Evolutionary conservation across 108 stramenopile species (phyloP).

Genomic region (Discostella pseudostelligera): DNA sequence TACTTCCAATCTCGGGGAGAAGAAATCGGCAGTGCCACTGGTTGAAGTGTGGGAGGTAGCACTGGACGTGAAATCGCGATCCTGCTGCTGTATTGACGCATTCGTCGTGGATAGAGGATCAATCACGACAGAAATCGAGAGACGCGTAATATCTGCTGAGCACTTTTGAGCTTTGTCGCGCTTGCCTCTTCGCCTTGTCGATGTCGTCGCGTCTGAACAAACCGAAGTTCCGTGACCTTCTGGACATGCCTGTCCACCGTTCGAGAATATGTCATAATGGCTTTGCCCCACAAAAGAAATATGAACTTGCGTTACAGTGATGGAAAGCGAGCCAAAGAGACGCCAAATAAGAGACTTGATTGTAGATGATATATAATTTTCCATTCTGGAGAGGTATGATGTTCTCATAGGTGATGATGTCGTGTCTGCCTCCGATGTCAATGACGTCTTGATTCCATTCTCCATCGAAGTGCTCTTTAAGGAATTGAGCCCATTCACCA

Average conservation of each 20-base stretch:
- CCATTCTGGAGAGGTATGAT: conserved; percentile 24
- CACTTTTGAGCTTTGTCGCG: conserved; percentile 48
- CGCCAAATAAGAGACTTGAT: conserved; percentile 39
- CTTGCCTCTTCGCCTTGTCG: conserved; percentile 58
- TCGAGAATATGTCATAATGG: conserved; percentile 38
- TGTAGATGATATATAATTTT: conserved; percentile 34
- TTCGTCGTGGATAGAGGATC: background rate
- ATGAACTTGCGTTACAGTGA: conserved; percentile 32
- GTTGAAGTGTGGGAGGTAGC: conserved; percentile 14
- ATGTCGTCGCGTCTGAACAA: conserved; percentile 17
- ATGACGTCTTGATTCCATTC: conserved; percentile 7
- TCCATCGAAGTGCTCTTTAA: conserved; percentile 15
- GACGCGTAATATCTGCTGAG: background rate
- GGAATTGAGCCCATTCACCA: conserved; percentile 23
- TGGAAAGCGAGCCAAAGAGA: conserved; percentile 32
- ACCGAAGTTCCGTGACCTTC: background rate
- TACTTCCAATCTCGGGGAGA: conserved; percentile 22
- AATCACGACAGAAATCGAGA: background rate
- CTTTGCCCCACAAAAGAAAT: conserved; percentile 34
- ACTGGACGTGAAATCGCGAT: background rate
- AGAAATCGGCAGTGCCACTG: background rate
- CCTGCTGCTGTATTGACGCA: background rate
- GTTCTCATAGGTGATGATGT: background rate
- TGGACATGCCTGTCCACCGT: no score
- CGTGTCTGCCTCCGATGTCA: background rate